These are phyloP conservation scores for Glaciozyma martinii DNA, from an alignment of 768 basidiomycete species.

Conservation along the genomic window DNA sequence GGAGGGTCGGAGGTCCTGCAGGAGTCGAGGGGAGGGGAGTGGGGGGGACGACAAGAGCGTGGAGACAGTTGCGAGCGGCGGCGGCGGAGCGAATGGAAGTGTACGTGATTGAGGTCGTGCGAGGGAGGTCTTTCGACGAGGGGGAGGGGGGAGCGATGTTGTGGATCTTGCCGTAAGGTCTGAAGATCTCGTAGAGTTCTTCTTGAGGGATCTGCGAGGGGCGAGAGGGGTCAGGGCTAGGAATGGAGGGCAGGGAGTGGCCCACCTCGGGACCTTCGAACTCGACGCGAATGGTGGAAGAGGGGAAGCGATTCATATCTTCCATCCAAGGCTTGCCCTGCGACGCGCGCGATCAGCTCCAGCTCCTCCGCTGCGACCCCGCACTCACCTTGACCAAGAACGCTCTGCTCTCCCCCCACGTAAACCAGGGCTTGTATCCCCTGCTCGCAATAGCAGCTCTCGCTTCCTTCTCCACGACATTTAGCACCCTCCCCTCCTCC, in stretches of 20 bases:
- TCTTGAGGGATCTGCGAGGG: constrained; percentile 17
- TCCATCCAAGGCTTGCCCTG: constrained; percentile 71
- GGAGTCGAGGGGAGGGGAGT: background rate
- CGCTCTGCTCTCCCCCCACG: constrained; percentile 51
- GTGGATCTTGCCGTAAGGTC: constrained; percentile 75
- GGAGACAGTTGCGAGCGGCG: constrained; percentile 71
- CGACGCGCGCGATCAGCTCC: constrained; percentile 48
- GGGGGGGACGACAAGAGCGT: constrained; percentile 46
- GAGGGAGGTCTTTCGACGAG: constrained; percentile 57
- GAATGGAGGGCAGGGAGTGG: constrained; percentile 40
- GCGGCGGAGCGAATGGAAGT: constrained; percentile 58
- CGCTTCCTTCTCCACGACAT: constrained; percentile 9
- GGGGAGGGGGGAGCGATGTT: constrained; percentile 56
- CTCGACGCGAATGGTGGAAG: constrained; percentile 58
- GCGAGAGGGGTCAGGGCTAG: constrained; percentile 44
- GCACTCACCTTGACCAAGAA: constrained; percentile 43
- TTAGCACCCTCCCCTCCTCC: constrained; percentile 34
- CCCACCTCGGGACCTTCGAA: constrained; percentile 84
- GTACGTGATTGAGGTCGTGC: constrained; percentile 59
- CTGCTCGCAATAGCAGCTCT: background rate
- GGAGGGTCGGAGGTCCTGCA: constrained; percentile 11
- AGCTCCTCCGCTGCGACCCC: constrained; percentile 41
- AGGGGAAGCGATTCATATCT: constrained; percentile 80
- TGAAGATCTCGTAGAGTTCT: constrained; percentile 55
- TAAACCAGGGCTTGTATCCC: constrained; percentile 25